Conservation (phyloP, 139 green algal species). For the Haematococcus lacustris region DNA sequence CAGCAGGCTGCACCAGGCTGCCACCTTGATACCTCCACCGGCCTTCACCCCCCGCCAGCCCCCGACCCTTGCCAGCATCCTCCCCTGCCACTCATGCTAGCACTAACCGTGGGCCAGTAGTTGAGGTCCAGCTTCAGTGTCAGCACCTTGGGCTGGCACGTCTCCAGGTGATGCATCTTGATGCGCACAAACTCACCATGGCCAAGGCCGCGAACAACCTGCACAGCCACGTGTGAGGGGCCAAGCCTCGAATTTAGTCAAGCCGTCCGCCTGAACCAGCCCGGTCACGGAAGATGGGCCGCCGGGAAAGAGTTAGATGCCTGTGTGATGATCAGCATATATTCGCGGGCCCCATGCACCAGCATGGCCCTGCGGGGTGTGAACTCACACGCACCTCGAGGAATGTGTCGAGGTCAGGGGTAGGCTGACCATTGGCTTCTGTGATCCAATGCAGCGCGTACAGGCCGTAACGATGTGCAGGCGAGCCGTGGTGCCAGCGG, state of each 20-base stretch:
- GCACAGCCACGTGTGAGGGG: neutral
- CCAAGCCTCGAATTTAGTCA: neutral
- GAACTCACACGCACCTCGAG: slow-evolving; percentile 23
- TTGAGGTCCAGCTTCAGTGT: slow-evolving; percentile 18
- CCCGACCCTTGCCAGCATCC: too few species aligned
- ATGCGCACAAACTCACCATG: slow-evolving; percentile 69
- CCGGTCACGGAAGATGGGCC: too few species aligned
- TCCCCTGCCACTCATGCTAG: too few species aligned
- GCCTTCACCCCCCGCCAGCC: too few species aligned
- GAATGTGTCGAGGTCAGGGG: slow-evolving; percentile 73
- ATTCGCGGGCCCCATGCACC: too few species aligned
- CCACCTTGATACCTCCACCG: too few species aligned
- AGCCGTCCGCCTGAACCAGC: too few species aligned
- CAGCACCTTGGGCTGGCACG: slow-evolving; percentile 55
- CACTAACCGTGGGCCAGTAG: slow-evolving; percentile 67
- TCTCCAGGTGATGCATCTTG: slow-evolving; percentile 66
- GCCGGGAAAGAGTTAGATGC: too few species aligned
- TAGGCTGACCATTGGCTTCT: slow-evolving; percentile 58
- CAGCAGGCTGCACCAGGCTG: too few species aligned
- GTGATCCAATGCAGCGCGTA: slow-evolving; percentile 83
- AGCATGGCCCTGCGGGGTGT: too few species aligned
- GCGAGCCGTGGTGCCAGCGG: slow-evolving; percentile 84
- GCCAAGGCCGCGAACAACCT: slow-evolving; percentile 30
- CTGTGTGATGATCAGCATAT: too few species aligned
- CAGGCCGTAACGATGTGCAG: slow-evolving; percentile 74